Evolutionary conservation across 164 flowering plant species (phyloP).

Genomic region (Tetrastigma voinierianum): DNA sequence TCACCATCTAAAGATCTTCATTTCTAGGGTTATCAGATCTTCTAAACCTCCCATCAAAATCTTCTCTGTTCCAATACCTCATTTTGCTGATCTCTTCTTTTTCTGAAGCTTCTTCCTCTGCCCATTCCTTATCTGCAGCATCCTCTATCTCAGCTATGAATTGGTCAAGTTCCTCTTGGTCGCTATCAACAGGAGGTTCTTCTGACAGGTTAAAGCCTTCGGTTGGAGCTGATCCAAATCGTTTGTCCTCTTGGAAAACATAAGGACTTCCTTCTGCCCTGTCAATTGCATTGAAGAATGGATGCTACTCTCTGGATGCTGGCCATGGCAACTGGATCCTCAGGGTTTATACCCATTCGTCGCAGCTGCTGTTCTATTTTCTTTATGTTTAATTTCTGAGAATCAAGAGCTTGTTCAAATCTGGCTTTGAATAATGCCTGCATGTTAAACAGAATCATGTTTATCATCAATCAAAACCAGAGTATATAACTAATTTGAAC

Average conservation of each 20-base stretch:
- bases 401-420: constrained; percentile 97
- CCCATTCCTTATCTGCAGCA: constrained; percentile 94
- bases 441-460: constrained; percentile 9
- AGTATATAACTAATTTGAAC: not conserved
- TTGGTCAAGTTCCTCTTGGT: constrained; percentile 87
- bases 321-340: constrained; percentile 96
- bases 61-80: constrained; percentile 75
- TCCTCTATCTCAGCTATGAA: constrained; percentile 96
- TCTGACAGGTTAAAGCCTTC: constrained; percentile 30
- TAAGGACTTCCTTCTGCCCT: constrained; percentile 88
- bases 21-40: constrained; percentile 26
- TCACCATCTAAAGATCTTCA: constrained; percentile 45
- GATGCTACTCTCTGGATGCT: constrained; percentile 95
- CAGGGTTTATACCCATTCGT: constrained; percentile 86
- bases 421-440: constrained; percentile 99
- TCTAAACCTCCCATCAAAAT: constrained; percentile 52
- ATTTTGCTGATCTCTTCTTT: constrained; percentile 63
- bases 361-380: constrained; percentile 89
- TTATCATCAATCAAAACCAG: not conserved
- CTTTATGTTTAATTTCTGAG: constrained; percentile 93
- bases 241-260: constrained; percentile 67
- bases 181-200: constrained; percentile 62
- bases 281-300: constrained; percentile 91
- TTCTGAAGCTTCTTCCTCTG: constrained; percentile 83
- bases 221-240: constrained; percentile 16